Base-by-base conservation (phyloP, 495 filamentous ascomycete genomes). In the Penicillium cosmopolitanum region DNA sequence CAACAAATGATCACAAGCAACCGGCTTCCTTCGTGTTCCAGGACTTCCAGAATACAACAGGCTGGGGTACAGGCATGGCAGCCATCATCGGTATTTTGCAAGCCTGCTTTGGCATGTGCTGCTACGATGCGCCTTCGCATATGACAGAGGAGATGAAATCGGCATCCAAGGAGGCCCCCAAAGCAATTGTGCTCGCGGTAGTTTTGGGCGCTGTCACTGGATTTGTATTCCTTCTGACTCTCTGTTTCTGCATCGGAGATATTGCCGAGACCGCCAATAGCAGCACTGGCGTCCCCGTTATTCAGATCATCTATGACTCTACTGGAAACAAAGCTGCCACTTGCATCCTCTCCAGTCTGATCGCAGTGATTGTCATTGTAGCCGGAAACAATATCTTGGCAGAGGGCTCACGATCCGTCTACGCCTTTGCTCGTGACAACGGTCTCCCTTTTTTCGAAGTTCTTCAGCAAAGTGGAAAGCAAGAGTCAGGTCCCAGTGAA, bases 31-130 rank as follows among this genome's bases (percentile, higher is more conserved):
- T 87, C 55, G 84, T 86, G 13, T 85, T 85, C 68, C 55, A 62
- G 3, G 76, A 84, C 13, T 85, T 87, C 64, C 78, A 86, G 57
- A 85, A 86, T 56, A 72, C 76, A 44, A 80, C 82, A 1, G 84
- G 84, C 21, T 84, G 82, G 57, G 73, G 74, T 16, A 66, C 71
- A 7, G 72, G 77, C 0, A 85, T 84, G 69, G 73, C 79, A 10
- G 79, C 78, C 0, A 78, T 86, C 23, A 57, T 86, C 13, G 84
- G 84, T n/a, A 73, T 85, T 16, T 61, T 87, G 16, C 84, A 87
- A 59, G 74, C 75, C 56, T 80, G 76, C 7, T 85, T 87, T 56
- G 83, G 83, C 16, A 84, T 87, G 83, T 81, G 77, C 63, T 82
- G 81, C 59, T 81, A 78, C 56, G 75, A 82, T 57, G 76, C 73